A percentile compares a stretch with the other conserved stretches of the same genome.
Evolutionary conservation across 1,284 basidiomycete genomes (phyloP).

Genomic region (Peniophora sp.): DNA sequence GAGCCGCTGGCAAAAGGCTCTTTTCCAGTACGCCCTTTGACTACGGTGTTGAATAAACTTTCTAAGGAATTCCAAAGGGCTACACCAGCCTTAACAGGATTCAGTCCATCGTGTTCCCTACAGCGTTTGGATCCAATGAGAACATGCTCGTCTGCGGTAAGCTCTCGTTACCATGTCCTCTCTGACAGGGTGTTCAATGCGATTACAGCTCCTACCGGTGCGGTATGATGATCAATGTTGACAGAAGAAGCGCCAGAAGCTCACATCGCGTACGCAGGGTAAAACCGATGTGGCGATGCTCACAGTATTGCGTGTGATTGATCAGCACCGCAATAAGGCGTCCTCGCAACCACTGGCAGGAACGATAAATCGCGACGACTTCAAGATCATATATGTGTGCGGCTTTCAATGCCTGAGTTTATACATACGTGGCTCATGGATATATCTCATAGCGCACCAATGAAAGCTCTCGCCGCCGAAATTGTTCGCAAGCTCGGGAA

Average conservation of each 20-base stretch:
- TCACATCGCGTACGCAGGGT: conserved; percentile 49
- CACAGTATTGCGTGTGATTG: conserved; percentile 82
- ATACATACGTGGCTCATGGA: background rate
- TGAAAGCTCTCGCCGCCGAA: conserved; percentile 97
- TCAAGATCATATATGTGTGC: conserved; percentile 97
- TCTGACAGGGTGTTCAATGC: background rate
- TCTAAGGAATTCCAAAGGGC: conserved; percentile 38
- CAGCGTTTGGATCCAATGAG: conserved; percentile 91
- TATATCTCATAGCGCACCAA: conserved; percentile 67
- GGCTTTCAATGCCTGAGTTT: conserved; percentile 14
- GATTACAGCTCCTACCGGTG: conserved; percentile 82
- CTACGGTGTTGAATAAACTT: conserved; percentile 1
- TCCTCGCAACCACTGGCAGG: conserved; percentile 32
- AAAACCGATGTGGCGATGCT: conserved; percentile 99
- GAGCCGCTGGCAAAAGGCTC: conserved; percentile 80
- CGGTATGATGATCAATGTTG: conserved; percentile 45
- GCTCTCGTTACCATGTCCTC: conserved; percentile 18
- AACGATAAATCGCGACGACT: conserved; percentile 65
- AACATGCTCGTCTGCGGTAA: conserved; percentile 93
- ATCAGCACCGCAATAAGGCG: conserved; percentile 48
- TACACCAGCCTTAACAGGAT: conserved; percentile 89
- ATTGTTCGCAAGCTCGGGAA: conserved; percentile 91
- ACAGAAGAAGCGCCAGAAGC: background rate
- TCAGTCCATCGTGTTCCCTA: conserved; percentile 92
- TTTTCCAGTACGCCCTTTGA: conserved; percentile 60